Evolutionary conservation across 202 grass and related monocot genomes (phyloP).

Genomic region (Panicum virgatum): DNA sequence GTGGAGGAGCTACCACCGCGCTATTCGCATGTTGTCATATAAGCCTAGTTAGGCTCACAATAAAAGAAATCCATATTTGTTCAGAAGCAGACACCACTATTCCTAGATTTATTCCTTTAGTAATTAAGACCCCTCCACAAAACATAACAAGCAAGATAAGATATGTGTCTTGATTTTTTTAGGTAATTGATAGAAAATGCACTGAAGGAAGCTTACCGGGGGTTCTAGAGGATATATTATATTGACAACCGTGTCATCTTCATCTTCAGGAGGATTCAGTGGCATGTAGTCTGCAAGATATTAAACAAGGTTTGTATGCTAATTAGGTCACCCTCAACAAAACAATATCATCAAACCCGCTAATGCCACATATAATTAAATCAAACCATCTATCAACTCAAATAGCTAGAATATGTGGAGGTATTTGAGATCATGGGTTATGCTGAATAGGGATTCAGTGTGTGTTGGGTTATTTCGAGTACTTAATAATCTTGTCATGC

Average conservation of each 20-base stretch:
- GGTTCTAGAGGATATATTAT: constrained; percentile 82
- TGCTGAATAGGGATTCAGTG: background rate
- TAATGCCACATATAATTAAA: constrained; percentile 3
- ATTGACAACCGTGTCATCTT: constrained; percentile 76
- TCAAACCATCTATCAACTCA: background rate
- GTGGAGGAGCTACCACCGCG: no score
- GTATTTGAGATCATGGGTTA: background rate
- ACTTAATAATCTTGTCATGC: background rate
- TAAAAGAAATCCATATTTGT: background rate
- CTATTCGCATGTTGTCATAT: background rate
- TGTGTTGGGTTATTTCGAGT: background rate
- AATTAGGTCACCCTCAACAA: constrained; percentile 3
- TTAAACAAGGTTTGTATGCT: constrained; percentile 5
- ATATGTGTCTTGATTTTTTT: background rate
- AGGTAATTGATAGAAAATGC: constrained; percentile 1
- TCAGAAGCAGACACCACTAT: background rate
- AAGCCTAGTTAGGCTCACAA: background rate
- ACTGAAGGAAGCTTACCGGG: constrained; percentile 49
- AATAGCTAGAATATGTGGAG: background rate
- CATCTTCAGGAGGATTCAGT: constrained; percentile 74
- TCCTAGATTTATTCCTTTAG: background rate
- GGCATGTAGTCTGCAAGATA: constrained; percentile 65
- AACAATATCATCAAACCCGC: background rate
- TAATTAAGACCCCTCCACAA: constrained; percentile 17
- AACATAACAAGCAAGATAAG: background rate